Conservation (phyloP, 2,329 filamentous ascomycete genomes). For the Chrysosphaeria jannelii region DNA sequence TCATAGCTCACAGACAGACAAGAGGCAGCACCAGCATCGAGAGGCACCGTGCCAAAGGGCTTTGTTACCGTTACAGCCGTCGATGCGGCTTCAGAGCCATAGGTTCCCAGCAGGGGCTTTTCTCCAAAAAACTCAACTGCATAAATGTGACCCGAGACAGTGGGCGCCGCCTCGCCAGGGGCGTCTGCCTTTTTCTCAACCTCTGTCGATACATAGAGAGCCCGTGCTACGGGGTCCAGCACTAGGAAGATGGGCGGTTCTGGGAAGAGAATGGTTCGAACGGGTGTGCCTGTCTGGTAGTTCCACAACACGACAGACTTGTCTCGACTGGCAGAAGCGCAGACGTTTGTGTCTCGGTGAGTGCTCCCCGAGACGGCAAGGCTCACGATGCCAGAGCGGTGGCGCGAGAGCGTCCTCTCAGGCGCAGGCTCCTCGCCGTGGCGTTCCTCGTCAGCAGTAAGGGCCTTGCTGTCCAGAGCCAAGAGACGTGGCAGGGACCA, state of each 20-base stretch:
- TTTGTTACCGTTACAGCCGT: slow-evolving; percentile 24
- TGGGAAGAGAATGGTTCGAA: slow-evolving; percentile 60
- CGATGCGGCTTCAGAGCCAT: slow-evolving; percentile 19
- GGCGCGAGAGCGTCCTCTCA: slow-evolving; percentile 45
- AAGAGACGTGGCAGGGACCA: slow-evolving; percentile 62
- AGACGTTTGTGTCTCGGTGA: slow-evolving; percentile 40
- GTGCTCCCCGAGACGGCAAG: slow-evolving; percentile 32
- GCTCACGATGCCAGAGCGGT: slow-evolving; percentile 42
- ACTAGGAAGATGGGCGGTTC: slow-evolving; percentile 38
- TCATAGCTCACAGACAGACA: slow-evolving; percentile 56
- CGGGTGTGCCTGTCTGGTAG: slow-evolving; percentile 43
- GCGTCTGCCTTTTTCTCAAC: slow-evolving; percentile 20
- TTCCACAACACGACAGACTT: slow-evolving; percentile 86
- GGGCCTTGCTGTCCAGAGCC: slow-evolving; percentile 12
- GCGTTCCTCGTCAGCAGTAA: no score
- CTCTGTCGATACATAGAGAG: slow-evolving; percentile 51
- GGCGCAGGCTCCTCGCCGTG: slow-evolving; percentile 27
- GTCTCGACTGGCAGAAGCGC: slow-evolving; percentile 57
- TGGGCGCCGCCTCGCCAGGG: background rate
- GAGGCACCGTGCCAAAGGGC: slow-evolving; percentile 24
- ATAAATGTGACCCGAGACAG: slow-evolving; percentile 18
- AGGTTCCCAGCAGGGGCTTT: slow-evolving; percentile 22
- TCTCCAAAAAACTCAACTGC: slow-evolving; percentile 40
- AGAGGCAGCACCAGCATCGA: slow-evolving; percentile 32
- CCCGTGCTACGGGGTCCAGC: slow-evolving; percentile 59